A percentile compares a stretch with the other conserved stretches of the same genome.
Conservation (phyloP, 2,329 filamentous ascomycete species). For the Lomentospora prolificans region DNA sequence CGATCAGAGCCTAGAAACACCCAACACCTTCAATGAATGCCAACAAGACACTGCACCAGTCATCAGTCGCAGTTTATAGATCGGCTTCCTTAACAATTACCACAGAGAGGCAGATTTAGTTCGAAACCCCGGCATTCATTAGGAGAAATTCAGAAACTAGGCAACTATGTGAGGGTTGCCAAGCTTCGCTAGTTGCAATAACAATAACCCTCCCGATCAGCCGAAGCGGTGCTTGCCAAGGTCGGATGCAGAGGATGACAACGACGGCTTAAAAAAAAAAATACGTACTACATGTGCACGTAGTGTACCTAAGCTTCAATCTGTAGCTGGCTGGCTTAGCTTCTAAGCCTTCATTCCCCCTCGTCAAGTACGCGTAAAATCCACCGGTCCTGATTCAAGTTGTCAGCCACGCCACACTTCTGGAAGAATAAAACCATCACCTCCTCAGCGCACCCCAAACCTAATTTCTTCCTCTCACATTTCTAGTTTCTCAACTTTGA, state of each 20-base stretch:
- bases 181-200: neutral
- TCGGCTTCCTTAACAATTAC: too few species aligned
- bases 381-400: neutral
- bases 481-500: neutral
- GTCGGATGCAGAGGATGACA: neutral
- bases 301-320: neutral
- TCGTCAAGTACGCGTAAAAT: neutral
- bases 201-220: neutral
- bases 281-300: neutral
- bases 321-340: neutral
- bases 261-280: too few species aligned
- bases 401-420: neutral
- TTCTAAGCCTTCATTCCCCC: neutral
- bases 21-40: too few species aligned
- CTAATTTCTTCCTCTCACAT: neutral
- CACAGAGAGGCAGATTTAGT: too few species aligned
- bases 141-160: too few species aligned
- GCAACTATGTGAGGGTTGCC: too few species aligned
- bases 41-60: too few species aligned
- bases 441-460: conserved; percentile 1
- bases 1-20: too few species aligned
- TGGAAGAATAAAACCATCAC: neutral
- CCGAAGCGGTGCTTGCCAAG: neutral
- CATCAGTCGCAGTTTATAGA: too few species aligned
- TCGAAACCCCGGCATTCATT: too few species aligned